Evolutionary conservation across 495 filamentous ascomycete genomes (phyloP).

Genomic region (Aspergillus bertholletiae): DNA sequence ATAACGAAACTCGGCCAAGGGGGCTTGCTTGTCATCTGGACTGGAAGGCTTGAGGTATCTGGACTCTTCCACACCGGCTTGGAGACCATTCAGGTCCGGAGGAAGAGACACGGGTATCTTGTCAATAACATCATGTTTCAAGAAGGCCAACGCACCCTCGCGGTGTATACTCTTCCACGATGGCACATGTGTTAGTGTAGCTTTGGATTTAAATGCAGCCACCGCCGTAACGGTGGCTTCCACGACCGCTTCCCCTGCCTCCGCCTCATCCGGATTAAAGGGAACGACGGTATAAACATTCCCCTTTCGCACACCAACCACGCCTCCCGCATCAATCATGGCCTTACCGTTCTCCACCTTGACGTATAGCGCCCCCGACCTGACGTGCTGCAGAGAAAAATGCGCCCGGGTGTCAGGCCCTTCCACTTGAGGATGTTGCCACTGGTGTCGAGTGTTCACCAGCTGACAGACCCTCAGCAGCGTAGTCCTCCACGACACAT

Average conservation of each 20-base stretch:
- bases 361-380: neutral
- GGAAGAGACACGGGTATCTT: neutral
- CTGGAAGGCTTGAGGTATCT: neutral
- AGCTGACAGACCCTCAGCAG: neutral
- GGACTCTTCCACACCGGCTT: neutral
- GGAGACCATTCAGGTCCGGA: neutral
- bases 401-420: neutral
- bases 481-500: neutral
- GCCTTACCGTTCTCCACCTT: neutral
- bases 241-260: neutral
- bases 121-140: neutral
- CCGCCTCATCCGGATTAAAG: neutral
- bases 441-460: neutral
- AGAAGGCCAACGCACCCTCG: neutral
- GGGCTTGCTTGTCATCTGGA: neutral
- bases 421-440: constrained; percentile 1
- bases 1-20: neutral
- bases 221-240: neutral
- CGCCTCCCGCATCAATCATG: neutral
- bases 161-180: neutral
- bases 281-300: neutral
- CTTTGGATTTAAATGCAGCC: neutral
- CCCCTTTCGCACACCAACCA: neutral
- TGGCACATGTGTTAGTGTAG: neutral
- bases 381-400: neutral